phyloP scores from a whole-genome alignment of 345 rosid genomes.

The Zanthoxylum bungeanum region DNA sequence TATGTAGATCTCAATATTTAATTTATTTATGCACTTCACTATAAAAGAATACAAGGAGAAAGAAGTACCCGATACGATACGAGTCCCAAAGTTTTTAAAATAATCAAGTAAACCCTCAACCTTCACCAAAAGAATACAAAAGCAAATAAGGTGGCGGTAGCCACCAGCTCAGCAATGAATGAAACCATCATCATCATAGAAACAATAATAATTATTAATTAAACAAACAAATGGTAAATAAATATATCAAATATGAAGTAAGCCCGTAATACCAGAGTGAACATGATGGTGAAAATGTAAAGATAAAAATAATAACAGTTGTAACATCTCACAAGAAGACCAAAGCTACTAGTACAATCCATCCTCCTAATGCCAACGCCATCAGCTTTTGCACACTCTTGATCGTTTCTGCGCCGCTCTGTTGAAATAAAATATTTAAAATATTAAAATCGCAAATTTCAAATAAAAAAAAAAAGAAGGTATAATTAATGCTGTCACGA shows the following conservation, averaged over 20 bases:
- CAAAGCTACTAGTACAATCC: constrained; percentile 42
- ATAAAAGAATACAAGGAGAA: no score
- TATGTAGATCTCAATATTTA: no score
- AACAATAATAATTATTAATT: neutral
- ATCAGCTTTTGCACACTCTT: constrained; percentile 35
- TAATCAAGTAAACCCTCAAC: neutral
- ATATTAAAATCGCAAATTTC: neutral
- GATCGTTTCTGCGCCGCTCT: constrained; percentile 56
- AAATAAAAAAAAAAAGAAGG: neutral
- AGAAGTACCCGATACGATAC: no score
- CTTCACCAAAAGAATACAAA: constrained; percentile 1
- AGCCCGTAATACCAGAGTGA: constrained; percentile 2
- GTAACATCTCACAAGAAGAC: constrained; percentile 32
- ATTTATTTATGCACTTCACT: no score
- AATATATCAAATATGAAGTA: constrained; percentile 16
- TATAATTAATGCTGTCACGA: neutral
- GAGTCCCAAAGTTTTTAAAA: neutral
- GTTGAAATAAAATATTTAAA: constrained; percentile 22
- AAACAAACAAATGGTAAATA: constrained; percentile 22
- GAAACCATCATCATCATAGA: neutral
- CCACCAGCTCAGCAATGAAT: neutral
- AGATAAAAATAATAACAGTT: neutral
- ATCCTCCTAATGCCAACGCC: constrained; percentile 52
- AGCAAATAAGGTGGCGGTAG: constrained; percentile 2
- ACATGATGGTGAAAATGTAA: neutral